These are phyloP conservation scores for Xylaria scruposa DNA, from an alignment of 495 filamentous ascomycete species.

Conservation along the genomic window DNA sequence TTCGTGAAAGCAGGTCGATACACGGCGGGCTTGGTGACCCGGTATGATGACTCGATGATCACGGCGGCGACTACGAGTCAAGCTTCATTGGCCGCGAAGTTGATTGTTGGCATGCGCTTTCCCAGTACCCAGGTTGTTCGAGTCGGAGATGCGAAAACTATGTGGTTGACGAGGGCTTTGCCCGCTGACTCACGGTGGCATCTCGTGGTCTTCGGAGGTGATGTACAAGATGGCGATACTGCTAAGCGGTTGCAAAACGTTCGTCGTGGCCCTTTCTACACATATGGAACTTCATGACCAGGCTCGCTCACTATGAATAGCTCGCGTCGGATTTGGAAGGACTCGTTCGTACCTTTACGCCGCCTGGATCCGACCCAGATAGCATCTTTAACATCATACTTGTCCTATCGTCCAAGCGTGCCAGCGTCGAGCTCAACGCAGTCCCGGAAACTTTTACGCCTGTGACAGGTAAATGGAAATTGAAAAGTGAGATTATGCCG, in stretches of 20 bases:
- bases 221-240: conserved; percentile 46
- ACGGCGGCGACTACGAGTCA: conserved; percentile 39
- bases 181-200: conserved; percentile 65
- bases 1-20: conserved; percentile 68
- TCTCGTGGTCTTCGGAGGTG: conserved; percentile 64
- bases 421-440: conserved; percentile 61
- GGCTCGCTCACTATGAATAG: conserved; percentile 28
- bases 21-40: conserved; percentile 67
- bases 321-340: conserved; percentile 39
- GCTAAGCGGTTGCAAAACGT: conserved; percentile 52
- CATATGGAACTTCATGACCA: not conserved
- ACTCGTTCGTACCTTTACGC: conserved; percentile 54
- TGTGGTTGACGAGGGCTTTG: conserved; percentile 61
- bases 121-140: conserved; percentile 62
- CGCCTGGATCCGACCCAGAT: conserved; percentile 54
- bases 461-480: conserved; percentile 62
- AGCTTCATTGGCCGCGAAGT: conserved; percentile 43
- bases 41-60: conserved; percentile 61
- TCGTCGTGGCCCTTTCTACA: conserved; percentile 30
- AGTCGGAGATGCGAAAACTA: conserved; percentile 61
- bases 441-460: conserved; percentile 68
- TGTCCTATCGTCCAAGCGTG: conserved; percentile 60
- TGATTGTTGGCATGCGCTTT: conserved; percentile 65
- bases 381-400: conserved; percentile 67
- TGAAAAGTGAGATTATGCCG: conserved; percentile 54